Evolutionary conservation across 176 grass and related monocot genomes (phyloP), one percentile per base, ranked within the genome.

Genomic region (Oryza meyeriana): DNA sequence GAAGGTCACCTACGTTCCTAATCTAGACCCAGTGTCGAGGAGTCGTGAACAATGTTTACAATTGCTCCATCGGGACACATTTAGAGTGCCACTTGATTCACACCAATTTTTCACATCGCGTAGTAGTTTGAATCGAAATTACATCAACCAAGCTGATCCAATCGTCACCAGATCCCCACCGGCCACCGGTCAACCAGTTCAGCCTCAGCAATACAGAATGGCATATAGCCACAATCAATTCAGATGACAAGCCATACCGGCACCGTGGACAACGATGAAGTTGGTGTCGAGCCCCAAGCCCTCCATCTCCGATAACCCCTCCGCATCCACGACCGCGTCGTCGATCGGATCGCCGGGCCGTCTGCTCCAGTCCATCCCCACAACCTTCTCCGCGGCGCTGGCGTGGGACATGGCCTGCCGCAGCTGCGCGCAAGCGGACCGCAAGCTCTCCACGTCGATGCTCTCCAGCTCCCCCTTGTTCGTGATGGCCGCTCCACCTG

Each of bases 401-500:
- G 25, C 41, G 68, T 85, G 73, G 61, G 86, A 90, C 95, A 98
- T 91, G 72, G 92, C 92, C 77, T 91, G 76, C 74, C 92, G 88
- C 68, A 95, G 87, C 83, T 95, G 95, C 36, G 44, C 52, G 72
- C 95, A 98, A 13, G 91, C 90, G 55, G 88, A 93, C 38, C 75
- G 61, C 31, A 98, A 71, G 84, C 64, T 89, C 42, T 59, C 71
- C 64, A 88, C 76, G 28, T 93, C 71, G 75, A 98, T 90, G 70
- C 86, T 93, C 85, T 98, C 95, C 78, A 98, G 74, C 79, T 95
- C 90, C 5, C 92, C 86, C 85, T 95, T 98, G 85, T 92, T 92
- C 57, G 95, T 98, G 75, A 98, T 98, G 57, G 95, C 95, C 30
- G 95, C 92, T n/a, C 92, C 95, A 55, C 95, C 95, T 98, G 77